Percentiles rank a stretch among this genome's conserved stretches.
phyloP scores from a whole-genome alignment of 2,329 filamentous ascomycete species.

The Ascochyta viciae-villosae region DNA sequence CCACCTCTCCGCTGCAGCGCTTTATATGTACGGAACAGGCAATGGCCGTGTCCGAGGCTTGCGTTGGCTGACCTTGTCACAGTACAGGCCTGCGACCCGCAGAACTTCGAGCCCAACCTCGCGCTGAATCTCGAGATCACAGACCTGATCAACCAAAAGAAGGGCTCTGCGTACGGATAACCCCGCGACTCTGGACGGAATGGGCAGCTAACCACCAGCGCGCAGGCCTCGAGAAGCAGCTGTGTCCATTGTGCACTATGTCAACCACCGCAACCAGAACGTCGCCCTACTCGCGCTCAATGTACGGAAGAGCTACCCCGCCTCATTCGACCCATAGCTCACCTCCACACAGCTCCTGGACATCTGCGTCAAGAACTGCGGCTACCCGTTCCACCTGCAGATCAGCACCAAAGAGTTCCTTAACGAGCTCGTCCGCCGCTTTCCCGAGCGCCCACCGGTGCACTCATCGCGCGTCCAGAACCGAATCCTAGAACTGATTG shows the following conservation, averaged over 20 bases:
- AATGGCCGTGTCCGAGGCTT: not conserved
- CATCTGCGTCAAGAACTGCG: conserved; percentile 99
- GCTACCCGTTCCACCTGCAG: conserved; percentile 97
- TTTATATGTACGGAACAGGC: conserved; percentile 71
- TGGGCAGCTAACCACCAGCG: conserved; percentile 24
- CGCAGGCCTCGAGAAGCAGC: conserved; percentile 85
- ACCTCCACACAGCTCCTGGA: conserved; percentile 73
- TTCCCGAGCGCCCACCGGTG: conserved; percentile 90
- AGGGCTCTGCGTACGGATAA: conserved; percentile 75
- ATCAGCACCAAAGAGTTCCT: conserved; percentile 99
- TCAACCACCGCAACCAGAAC: conserved; percentile 97
- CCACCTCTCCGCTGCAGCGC: conserved; percentile 86
- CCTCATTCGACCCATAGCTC: conserved; percentile 24
- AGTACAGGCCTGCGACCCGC: conserved; percentile 92
- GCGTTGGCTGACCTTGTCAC: conserved; percentile 20
- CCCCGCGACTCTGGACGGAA: not conserved
- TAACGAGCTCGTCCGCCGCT: conserved; percentile 95
- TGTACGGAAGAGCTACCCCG: conserved; percentile 52
- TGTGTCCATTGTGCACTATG: conserved; percentile 87
- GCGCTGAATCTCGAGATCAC: conserved; percentile 95
- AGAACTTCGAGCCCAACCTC: conserved; percentile 98
- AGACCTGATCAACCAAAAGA: conserved; percentile 96
- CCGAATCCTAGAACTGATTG: conserved; percentile 93
- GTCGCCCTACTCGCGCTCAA: conserved; percentile 87
- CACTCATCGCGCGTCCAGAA: conserved; percentile 86